These are phyloP conservation scores for Trametes villosa DNA, from an alignment of 768 basidiomycete genomes.

Conservation along the genomic window DNA sequence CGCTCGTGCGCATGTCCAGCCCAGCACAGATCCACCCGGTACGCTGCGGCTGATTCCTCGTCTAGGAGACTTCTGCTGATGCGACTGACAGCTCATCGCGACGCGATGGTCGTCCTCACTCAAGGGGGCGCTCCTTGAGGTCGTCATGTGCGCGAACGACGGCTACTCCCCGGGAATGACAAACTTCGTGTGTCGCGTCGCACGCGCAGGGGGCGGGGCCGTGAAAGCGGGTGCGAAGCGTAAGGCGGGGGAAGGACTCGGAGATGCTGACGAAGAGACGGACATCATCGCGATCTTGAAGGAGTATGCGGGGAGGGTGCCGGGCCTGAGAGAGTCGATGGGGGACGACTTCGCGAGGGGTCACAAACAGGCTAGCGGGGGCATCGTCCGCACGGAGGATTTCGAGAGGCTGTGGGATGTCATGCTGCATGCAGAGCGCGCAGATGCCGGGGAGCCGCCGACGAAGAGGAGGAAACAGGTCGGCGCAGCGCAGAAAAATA, in stretches of 20 bases:
- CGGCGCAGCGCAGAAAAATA: slow-evolving; percentile 25
- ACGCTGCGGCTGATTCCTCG: background rate
- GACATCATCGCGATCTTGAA: slow-evolving; percentile 45
- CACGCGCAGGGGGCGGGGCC: slow-evolving; percentile 23
- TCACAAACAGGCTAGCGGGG: slow-evolving; percentile 53
- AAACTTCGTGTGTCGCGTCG: slow-evolving; percentile 48
- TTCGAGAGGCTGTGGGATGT: slow-evolving; percentile 33
- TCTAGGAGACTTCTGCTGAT: background rate
- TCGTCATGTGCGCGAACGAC: slow-evolving; percentile 44
- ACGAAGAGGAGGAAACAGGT: slow-evolving; percentile 25
- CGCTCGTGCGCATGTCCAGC: slow-evolving; percentile 46
- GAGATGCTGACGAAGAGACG: slow-evolving; percentile 28
- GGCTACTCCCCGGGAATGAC: slow-evolving; percentile 43
- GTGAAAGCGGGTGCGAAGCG: background rate
- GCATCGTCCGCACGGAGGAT: slow-evolving; percentile 41
- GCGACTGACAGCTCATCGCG: slow-evolving; percentile 44
- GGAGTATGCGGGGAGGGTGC: slow-evolving; percentile 39
- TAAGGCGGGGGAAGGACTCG: background rate
- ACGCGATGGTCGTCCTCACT: slow-evolving; percentile 49
- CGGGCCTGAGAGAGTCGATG: slow-evolving; percentile 42
- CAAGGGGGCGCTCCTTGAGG: slow-evolving; percentile 37
- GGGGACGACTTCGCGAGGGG: slow-evolving; percentile 52
- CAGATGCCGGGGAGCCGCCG: slow-evolving; percentile 8
- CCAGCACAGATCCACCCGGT: slow-evolving; percentile 46
- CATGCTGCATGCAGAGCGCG: slow-evolving; percentile 20